A percentile compares a stretch with the other conserved stretches of the same genome.
phyloP scores from a whole-genome alignment of 768 basidiomycete species.

The Boletus reticuloceps region DNA sequence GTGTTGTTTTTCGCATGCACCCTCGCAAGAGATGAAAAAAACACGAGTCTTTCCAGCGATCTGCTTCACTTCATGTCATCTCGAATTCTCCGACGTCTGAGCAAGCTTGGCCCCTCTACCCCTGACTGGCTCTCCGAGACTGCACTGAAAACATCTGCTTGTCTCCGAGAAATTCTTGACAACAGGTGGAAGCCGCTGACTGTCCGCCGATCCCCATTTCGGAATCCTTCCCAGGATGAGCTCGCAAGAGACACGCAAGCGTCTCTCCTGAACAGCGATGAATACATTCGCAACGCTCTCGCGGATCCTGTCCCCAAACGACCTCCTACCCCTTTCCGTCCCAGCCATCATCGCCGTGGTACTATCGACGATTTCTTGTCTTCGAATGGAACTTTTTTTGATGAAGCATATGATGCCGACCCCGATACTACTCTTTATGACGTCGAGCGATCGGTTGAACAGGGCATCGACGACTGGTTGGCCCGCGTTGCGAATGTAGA shows the following conservation, averaged over 20 bases:
- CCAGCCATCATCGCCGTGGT: no score
- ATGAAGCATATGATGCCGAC: background rate
- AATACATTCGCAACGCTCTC: no score
- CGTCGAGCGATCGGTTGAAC: slow-evolving; percentile 19
- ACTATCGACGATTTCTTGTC: no score
- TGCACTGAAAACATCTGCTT: slow-evolving; percentile 32
- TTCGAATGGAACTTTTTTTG: background rate
- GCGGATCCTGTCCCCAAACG: no score
- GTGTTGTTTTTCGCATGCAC: slow-evolving; percentile 39
- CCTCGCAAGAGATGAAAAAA: slow-evolving; percentile 19
- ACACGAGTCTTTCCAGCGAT: slow-evolving; percentile 12
- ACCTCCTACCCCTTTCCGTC: no score
- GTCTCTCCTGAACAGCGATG: no score
- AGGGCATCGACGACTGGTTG: no score
- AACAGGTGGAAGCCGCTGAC: slow-evolving; percentile 34
- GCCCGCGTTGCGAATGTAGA: no score
- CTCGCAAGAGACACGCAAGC: no score
- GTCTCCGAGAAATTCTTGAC: slow-evolving; percentile 21
- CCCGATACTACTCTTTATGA: slow-evolving; percentile 30
- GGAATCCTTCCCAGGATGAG: background rate
- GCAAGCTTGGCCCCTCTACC: slow-evolving; percentile 10
- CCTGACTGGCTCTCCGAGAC: slow-evolving; percentile 35
- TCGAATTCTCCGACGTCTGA: slow-evolving; percentile 18
- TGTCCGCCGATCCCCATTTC: slow-evolving; percentile 22
- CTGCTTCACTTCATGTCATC: slow-evolving; percentile 24